Evolutionary conservation across 2,329 filamentous ascomycete genomes (phyloP).

Genomic region (Diplodia scrobiculata): DNA sequence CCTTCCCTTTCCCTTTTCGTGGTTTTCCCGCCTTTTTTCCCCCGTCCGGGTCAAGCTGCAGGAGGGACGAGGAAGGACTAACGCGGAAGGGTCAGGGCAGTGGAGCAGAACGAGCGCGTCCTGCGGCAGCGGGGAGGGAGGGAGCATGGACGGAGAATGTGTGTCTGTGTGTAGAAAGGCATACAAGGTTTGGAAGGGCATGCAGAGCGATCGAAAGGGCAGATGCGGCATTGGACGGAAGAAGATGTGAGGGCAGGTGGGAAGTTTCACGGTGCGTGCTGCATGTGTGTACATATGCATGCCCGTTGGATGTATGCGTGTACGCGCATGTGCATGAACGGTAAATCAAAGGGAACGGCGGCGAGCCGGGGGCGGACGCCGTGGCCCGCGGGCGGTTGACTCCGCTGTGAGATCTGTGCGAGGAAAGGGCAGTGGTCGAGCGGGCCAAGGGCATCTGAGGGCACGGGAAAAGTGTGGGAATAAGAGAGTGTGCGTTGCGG

Average conservation of each 20-base stretch:
- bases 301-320: constrained; percentile 7
- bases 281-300: neutral
- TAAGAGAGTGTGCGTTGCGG: neutral
- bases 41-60: neutral
- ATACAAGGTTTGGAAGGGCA: neutral
- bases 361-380: neutral
- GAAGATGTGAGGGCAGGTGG: neutral
- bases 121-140: neutral
- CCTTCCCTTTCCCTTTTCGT: neutral
- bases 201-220: neutral
- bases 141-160: neutral
- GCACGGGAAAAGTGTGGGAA: neutral
- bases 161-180: neutral
- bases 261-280: neutral
- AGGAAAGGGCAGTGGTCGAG: neutral
- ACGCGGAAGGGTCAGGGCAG: neutral
- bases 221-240: neutral
- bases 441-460: neutral
- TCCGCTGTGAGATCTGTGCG: neutral
- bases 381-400: neutral
- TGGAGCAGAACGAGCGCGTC: neutral
- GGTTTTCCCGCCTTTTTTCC: neutral
- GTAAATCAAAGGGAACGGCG: neutral
- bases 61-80: neutral
- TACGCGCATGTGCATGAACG: constrained; percentile 7